A percentile compares a stretch with the other conserved stretches of the same genome.
Evolutionary conservation across 805 yeast species (phyloP).

Genomic region (Metschnikowia shivogae): DNA sequence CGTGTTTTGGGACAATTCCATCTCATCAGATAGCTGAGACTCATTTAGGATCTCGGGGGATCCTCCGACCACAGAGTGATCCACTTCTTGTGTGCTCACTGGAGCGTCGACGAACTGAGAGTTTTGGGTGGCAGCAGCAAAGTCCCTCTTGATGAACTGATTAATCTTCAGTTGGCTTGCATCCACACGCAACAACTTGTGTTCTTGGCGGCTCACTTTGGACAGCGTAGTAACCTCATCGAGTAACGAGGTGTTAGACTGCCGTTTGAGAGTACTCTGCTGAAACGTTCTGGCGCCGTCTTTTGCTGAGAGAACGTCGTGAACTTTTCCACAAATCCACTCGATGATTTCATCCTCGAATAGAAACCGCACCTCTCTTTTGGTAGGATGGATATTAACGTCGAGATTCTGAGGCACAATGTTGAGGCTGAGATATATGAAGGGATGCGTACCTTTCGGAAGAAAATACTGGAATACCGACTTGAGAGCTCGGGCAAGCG

Average conservation of each 20-base stretch:
- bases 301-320: conserved; percentile 46
- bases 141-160: conserved; percentile 14
- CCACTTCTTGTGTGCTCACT: not conserved
- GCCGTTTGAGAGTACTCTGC: conserved; percentile 45
- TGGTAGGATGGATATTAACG: conserved; percentile 95
- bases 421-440: conserved; percentile 67
- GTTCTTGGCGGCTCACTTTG: conserved; percentile 49
- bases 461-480: conserved; percentile 60
- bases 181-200: conserved; percentile 69
- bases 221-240: conserved; percentile 12
- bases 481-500: conserved; percentile 62
- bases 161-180: conserved; percentile 47
- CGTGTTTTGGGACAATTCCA: not conserved
- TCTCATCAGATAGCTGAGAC: not conserved
- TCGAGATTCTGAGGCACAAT: conserved; percentile 72
- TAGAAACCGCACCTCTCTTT: conserved; percentile 83
- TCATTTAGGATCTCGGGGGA: not conserved
- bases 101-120: not conserved
- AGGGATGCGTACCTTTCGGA: conserved; percentile 75
- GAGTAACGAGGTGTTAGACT: conserved; percentile 4
- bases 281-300: conserved; percentile 69
- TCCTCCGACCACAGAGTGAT: not conserved
- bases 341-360: conserved; percentile 84
- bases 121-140: not conserved
- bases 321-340: conserved; percentile 46